Evolutionary conservation across 1,284 basidiomycete species (phyloP).

Genomic region (Fomes fomentarius): DNA sequence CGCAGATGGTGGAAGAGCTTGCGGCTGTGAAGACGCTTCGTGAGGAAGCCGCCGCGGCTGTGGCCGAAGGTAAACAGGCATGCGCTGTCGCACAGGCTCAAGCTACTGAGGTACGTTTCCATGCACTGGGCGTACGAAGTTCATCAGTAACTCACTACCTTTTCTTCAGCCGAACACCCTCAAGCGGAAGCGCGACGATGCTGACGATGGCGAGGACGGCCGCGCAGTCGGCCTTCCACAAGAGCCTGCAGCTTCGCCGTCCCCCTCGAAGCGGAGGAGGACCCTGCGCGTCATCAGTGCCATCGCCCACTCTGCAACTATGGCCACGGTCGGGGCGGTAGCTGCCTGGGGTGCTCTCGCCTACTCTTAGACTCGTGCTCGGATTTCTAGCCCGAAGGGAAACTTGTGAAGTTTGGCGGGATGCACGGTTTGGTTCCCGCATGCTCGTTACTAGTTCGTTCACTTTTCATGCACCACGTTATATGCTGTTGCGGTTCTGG

Average conservation of each 20-base stretch:
- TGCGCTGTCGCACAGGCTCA: slow-evolving; percentile 31
- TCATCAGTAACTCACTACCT: slow-evolving; percentile 10
- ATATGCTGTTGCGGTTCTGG: no score
- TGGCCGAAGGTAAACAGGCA: slow-evolving; percentile 27
- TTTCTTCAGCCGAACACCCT: slow-evolving; percentile 29
- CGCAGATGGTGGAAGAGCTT: slow-evolving; percentile 36
- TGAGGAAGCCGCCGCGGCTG: slow-evolving; percentile 33
- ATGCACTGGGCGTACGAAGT: no score
- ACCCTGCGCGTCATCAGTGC: slow-evolving; percentile 43
- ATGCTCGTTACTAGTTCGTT: no score
- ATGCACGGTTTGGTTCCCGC: no score
- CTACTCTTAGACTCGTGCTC: slow-evolving; percentile 41
- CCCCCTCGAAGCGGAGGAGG: slow-evolving; percentile 46
- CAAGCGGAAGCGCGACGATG: slow-evolving; percentile 37
- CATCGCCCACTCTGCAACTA: slow-evolving; percentile 57
- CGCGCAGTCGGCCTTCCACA: not conserved
- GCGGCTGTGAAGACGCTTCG: slow-evolving; percentile 35
- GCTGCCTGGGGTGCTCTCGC: slow-evolving; percentile 72
- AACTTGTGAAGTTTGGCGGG: no score
- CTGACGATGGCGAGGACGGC: slow-evolving; percentile 17
- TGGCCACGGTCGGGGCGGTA: slow-evolving; percentile 63
- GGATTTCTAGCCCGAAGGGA: no score
- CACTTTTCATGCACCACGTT: no score
- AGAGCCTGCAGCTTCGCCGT: not conserved
- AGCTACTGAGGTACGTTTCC: slow-evolving; percentile 27